Percentiles rank a stretch among this genome's conserved stretches.
These are phyloP conservation scores for Mycena albidolilacea DNA, from an alignment of 768 basidiomycete genomes.

Conservation along the genomic window DNA sequence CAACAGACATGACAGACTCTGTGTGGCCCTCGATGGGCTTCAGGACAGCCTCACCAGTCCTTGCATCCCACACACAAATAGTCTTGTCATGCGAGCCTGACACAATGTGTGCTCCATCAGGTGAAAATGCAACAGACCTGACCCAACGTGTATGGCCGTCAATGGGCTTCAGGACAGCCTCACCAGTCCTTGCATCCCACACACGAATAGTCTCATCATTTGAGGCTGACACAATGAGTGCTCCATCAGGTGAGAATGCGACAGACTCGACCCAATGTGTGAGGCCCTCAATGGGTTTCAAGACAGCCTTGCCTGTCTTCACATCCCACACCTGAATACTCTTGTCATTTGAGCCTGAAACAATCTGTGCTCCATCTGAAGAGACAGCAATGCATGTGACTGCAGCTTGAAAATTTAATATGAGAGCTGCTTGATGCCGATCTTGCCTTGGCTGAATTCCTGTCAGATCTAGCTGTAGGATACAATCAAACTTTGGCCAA, in stretches of 20 bases:
- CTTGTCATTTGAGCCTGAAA: not conserved
- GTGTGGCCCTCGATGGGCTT: not conserved
- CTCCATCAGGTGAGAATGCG: too few species aligned
- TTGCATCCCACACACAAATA: not conserved
- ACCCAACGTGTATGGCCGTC: too few species aligned
- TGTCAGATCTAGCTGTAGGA: not conserved
- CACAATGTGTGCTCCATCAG: too few species aligned
- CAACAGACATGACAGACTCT: not conserved
- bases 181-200: too few species aligned
- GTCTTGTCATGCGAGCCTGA: not conserved
- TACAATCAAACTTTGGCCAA: not conserved
- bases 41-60: not conserved
- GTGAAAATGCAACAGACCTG: too few species aligned
- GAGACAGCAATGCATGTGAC: not conserved
- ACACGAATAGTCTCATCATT: too few species aligned
- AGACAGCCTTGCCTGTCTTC: not conserved
- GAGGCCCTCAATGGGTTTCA: not conserved
- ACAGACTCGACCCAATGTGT: too few species aligned
- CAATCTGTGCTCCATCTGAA: not conserved
- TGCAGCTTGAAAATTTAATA: not conserved
- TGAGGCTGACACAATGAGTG: too few species aligned
- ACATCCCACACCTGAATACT: not conserved
- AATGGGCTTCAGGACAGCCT: too few species aligned
- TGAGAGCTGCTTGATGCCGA: not conserved
- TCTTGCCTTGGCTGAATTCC: not conserved